Evolutionary conservation across 108 stramenopile genomes (phyloP).

Genomic region (Nannochloropsis salina): DNA sequence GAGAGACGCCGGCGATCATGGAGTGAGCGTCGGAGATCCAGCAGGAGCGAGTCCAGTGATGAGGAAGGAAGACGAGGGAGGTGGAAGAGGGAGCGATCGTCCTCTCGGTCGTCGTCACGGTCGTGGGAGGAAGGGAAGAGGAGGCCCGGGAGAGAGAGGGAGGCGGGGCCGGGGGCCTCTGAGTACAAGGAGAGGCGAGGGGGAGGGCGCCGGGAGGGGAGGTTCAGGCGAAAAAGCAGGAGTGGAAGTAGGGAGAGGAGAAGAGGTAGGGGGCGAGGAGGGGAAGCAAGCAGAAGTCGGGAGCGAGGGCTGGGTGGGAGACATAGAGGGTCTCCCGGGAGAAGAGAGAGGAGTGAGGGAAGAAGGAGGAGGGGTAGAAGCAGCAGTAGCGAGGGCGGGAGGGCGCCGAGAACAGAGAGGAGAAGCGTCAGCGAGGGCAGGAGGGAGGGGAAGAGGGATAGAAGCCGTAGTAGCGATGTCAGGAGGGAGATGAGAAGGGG

Average conservation of each 20-base stretch:
- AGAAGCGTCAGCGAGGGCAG: neutral
- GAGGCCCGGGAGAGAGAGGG: too few species aligned
- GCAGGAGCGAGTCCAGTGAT: too few species aligned
- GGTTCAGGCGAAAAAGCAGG: neutral
- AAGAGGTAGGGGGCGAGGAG: neutral
- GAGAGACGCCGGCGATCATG: too few species aligned
- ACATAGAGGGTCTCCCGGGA: neutral
- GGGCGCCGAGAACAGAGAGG: neutral
- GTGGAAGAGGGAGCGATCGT: too few species aligned
- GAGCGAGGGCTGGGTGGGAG: neutral
- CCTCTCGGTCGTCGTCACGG: too few species aligned
- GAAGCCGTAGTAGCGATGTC: neutral
- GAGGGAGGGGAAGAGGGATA: neutral
- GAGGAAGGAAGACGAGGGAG: too few species aligned
- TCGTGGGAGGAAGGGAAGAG: too few species aligned
- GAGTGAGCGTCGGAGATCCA: too few species aligned
- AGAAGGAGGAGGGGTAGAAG: neutral
- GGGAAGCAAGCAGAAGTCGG: neutral
- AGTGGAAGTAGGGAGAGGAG: neutral
- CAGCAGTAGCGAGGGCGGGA: neutral
- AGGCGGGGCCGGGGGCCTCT: too few species aligned
- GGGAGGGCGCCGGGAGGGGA: neutral
- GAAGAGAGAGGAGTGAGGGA: neutral
- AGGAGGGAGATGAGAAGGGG: neutral
- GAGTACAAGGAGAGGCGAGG: too few species aligned